Evolutionary conservation across 805 yeast species (phyloP), one percentile per base, ranked within the genome.

Genomic region (Kodamaea fukazawae): DNA sequence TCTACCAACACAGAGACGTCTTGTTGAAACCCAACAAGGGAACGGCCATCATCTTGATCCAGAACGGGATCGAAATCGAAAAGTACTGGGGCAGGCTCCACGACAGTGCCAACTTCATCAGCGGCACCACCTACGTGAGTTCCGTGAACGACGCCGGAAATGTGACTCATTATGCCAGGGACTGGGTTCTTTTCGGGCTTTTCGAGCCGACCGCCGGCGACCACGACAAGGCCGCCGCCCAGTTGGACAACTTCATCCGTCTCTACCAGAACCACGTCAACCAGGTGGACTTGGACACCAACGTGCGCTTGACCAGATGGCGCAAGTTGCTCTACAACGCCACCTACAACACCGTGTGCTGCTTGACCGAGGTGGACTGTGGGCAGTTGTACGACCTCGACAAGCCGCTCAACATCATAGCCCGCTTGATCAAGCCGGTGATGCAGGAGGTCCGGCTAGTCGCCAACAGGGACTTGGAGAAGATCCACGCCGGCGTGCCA

Each of bases 381-480:
- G 50, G 53, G 29, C 49, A 72, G 38, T 57, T 67, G 33, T 71
- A 65, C 38, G 54, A 57, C n/a, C 39, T 47, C 0, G 23, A 20
- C 23, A 20, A 20, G 8, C 23, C 23, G 5, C 23, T 6, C 23
- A 20, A 8, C 23, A 20, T 20, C 23, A 20, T 20, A 20, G 7
- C 5, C 5, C 5, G 23, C 5, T 40, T 68, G n/a, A 54, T 67
- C 35, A 38, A 48, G 16, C 86, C 86, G 3, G 83, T 85, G 0
- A 83, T 83, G 88, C 60, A 66, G 27, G 93, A 85, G 57, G 69
- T 86, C 13, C 58, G 74, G 16, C 71, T 70, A 2, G 73, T 83
- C 43, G 95, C 95, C 9, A 75, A 74, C 36, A 77, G 86, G 6
- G 89, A 82, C 43, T 20, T 20, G 23, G 8, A 20, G 23, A 5